phyloP scores from a whole-genome alignment of 2,329 filamentous ascomycete species.

The Shiraia sp. region DNA sequence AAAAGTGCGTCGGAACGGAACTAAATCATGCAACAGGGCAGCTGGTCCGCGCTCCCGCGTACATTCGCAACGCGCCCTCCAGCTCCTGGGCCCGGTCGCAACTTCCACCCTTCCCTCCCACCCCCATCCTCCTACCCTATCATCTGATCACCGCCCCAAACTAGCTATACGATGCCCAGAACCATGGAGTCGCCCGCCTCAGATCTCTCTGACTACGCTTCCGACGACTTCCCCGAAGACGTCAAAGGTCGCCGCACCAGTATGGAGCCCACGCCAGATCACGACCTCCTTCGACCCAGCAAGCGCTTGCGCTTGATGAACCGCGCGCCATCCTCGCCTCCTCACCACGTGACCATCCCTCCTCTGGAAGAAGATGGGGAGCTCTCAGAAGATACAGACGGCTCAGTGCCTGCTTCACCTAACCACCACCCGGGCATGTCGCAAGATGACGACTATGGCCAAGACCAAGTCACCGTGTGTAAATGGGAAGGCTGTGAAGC shows the following conservation, averaged over 20 bases:
- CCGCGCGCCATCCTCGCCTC: constrained; percentile 41
- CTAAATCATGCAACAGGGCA: constrained; percentile 10
- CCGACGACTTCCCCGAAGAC: constrained; percentile 65
- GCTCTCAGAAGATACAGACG: constrained; percentile 88
- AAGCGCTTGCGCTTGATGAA: constrained; percentile 44
- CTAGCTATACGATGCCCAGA: too few species aligned
- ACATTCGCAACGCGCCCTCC: constrained; percentile 11
- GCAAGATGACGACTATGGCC: constrained; percentile 47
- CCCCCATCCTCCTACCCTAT: not conserved
- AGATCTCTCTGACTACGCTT: constrained; percentile 67
- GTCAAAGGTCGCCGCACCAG: constrained; percentile 54
- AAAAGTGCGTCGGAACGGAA: constrained; percentile 16
- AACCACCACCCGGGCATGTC: constrained; percentile 45
- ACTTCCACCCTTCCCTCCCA: not conserved
- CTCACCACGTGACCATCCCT: constrained; percentile 17
- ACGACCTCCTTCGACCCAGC: constrained; percentile 49
- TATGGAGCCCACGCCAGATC: constrained; percentile 49
- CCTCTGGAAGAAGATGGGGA: constrained; percentile 55
- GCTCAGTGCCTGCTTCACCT: constrained; percentile 66
- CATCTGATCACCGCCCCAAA: not conserved
- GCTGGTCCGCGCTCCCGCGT: constrained; percentile 7
- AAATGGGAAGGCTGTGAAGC: constrained; percentile 57
- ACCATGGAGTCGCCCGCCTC: constrained; percentile 61
- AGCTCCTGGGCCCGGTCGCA: constrained; percentile 2
- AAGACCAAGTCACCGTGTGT: constrained; percentile 53